A percentile compares a stretch with the other conserved stretches of the same genome.
phyloP scores from a whole-genome alignment of 768 basidiomycete genomes.

The Kwoniella mangroviensis region DNA sequence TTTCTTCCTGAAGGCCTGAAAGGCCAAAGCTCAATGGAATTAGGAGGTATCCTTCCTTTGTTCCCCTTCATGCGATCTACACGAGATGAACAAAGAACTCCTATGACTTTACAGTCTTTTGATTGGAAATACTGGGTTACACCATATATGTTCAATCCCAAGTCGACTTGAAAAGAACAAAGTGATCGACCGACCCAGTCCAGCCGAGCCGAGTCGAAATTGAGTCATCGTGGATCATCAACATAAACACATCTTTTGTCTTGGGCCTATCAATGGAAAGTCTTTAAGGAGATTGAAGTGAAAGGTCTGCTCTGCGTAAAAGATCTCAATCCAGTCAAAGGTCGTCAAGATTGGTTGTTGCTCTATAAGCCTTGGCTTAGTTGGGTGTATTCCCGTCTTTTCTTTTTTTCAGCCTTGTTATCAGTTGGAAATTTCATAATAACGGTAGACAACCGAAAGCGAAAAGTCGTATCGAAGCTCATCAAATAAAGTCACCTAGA shows the following conservation, averaged over 20 bases:
- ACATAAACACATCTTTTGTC: background rate
- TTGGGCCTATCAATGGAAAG: background rate
- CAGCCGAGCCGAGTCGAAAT: background rate
- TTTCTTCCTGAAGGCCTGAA: background rate
- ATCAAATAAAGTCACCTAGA: too few relatives aligned
- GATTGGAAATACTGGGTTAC: background rate
- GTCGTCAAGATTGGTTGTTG: too few relatives aligned
- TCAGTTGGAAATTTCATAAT: too few relatives aligned
- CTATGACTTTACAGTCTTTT: too few relatives aligned
- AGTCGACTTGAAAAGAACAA: background rate
- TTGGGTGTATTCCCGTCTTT: too few relatives aligned
- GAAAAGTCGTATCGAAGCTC: too few relatives aligned
- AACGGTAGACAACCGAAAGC: too few relatives aligned
- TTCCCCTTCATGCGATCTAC: background rate
- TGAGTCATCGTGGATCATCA: too few relatives aligned
- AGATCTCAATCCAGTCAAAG: too few relatives aligned
- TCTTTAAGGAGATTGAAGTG: background rate
- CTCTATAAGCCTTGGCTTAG: too few relatives aligned
- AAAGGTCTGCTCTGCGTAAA: background rate
- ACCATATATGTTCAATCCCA: background rate
- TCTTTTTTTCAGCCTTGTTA: too few relatives aligned
- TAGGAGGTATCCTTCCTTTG: constrained; percentile 4
- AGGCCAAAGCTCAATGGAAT: constrained; percentile 6
- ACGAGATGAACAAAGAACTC: background rate
- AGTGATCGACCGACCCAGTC: background rate